Conservation (phyloP, 495 filamentous ascomycete species). For the Neurospora pannonica region DNA sequence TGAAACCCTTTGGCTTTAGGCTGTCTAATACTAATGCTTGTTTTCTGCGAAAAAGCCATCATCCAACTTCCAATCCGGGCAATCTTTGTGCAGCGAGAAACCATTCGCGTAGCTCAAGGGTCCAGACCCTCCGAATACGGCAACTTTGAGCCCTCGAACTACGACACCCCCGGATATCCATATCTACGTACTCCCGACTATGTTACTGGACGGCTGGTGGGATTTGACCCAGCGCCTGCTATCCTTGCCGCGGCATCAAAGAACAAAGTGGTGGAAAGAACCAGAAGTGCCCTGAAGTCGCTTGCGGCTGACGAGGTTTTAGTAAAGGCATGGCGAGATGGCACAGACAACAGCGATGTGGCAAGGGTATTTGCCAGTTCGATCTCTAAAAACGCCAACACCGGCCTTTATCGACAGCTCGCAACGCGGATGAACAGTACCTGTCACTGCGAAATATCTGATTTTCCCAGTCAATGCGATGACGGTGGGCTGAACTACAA, state of each 20-base stretch:
- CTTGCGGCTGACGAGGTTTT: not conserved
- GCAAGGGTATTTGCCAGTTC: not conserved
- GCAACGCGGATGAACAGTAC: slow-evolving; percentile 4
- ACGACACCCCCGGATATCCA: not conserved
- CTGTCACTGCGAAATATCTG: not conserved
- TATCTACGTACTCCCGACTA: not conserved
- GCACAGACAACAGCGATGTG: not conserved
- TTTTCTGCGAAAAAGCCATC: not conserved
- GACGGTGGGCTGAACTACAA: not conserved
- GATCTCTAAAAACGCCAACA: not conserved
- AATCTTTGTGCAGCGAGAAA: not conserved
- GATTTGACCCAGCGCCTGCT: not conserved
- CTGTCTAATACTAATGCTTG: not conserved
- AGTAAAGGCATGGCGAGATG: not conserved
- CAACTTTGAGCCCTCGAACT: not conserved
- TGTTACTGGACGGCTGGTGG: not conserved
- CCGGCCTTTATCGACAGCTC: not conserved
- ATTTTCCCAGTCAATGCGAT: not conserved
- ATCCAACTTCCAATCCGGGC: not conserved
- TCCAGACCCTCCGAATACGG: not conserved
- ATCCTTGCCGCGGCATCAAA: not conserved
- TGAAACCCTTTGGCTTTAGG: not conserved
- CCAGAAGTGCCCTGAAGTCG: not conserved
- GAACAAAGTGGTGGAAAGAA: not conserved
- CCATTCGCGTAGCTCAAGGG: not conserved